Conservation (phyloP, 768 basidiomycete genomes). For the Hericium rajendrae region DNA sequence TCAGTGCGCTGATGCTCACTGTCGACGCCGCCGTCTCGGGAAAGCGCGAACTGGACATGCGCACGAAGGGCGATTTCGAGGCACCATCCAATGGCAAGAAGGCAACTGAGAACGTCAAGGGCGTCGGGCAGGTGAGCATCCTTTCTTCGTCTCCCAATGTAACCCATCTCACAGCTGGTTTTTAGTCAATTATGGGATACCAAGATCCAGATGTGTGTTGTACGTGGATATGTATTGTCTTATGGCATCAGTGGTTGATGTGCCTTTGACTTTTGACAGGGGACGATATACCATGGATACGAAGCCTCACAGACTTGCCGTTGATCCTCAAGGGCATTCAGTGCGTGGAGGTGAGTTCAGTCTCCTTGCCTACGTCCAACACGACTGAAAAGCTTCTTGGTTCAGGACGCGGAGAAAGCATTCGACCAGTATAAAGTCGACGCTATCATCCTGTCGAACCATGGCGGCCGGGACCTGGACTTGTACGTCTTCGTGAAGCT, state of each 20-base stretch:
- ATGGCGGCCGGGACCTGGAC: conserved; percentile 38
- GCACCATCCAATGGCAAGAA: conserved; percentile 14
- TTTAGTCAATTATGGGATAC: conserved; percentile 21
- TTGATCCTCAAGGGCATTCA: conserved; percentile 38
- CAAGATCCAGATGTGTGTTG: conserved; percentile 25
- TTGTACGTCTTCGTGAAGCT: conserved; percentile 25
- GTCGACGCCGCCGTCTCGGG: conserved; percentile 37
- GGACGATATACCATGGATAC: conserved; percentile 30
- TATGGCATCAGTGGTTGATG: background rate
- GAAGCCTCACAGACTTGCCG: conserved; percentile 30
- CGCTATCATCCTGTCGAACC: conserved; percentile 40
- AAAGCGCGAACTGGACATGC: conserved; percentile 30
- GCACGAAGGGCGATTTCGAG: conserved; percentile 22
- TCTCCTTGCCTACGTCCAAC: background rate
- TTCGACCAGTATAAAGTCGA: conserved; percentile 30
- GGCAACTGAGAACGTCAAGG: conserved; percentile 7
- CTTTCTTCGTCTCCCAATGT: background rate
- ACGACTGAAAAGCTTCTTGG: background rate
- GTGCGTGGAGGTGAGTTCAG: conserved; percentile 29
- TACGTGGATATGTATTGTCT: conserved; percentile 6
- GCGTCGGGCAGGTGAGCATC: conserved; percentile 20
- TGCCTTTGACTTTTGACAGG: conserved; percentile 11
- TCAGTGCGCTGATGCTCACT: conserved; percentile 39
- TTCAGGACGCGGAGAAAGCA: conserved; percentile 35
- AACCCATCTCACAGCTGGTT: background rate